Base-by-base conservation (phyloP, 2,329 filamentous ascomycete genomes). In the Coniochaeta prunicola region DNA sequence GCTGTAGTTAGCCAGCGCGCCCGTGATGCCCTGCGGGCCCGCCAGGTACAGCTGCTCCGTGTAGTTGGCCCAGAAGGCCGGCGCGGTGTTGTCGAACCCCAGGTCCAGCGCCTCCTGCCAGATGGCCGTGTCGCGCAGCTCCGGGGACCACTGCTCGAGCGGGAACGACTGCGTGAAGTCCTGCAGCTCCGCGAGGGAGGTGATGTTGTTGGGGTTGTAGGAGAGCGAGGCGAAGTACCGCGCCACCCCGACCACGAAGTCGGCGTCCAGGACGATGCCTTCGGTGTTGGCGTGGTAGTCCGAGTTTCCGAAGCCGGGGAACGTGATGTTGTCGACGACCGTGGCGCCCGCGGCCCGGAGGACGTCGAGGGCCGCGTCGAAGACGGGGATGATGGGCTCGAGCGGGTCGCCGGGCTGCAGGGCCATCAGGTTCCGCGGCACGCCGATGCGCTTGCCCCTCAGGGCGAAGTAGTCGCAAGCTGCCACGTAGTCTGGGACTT, bases 361-460 rank as follows among this genome's bases (percentile, higher is more conserved):
- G 2, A 81, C 65, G 0, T 72, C 64, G 4, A 90, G 70, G 0
- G 84, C 80, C 1, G 69, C 65, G 28, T 87, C 71, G 66, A 89
- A 90, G 0, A 80, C 80, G 0, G 74, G 70, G 6, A 84, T 59
- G 1, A 68, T 53, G 5, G 66, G 62, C 31, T 30, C 17, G 31
- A 60, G 57, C 30, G 59, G 34, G 59, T 58, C 26, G 58, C 58
- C 8, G 31, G 24, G 2, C 19, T 45, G 42, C 1, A 57, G 15
- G 34, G 74, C 72, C 34, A 89, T 74, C 1, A 81, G 74, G 63
- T 88, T 87, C 19, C 81, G 76, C 0, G 86, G 83, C 3, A 90
- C 77, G 3, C 87, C 88, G 28, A 90, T 84, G 1, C 86, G 78
- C 57, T 82, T 82, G 8, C 83, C 84, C 12, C 70, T 61, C 0